Evolutionary conservation across 352 stramenopile species (phyloP).

Genomic region (Globisporangium apiculatum): DNA sequence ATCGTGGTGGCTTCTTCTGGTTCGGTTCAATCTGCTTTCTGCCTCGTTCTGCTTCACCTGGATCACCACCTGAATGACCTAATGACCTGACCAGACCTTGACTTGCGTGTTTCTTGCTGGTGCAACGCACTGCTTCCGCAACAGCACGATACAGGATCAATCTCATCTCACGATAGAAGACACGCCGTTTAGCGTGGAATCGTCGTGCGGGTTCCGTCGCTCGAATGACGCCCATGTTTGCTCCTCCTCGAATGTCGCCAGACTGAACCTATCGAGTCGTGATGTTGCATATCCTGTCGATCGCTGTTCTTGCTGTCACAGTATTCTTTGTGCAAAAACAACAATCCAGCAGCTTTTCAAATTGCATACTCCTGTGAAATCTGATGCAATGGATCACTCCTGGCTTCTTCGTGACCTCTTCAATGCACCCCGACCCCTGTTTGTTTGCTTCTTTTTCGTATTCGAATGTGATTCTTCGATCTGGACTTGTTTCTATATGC

Average conservation of each 20-base stretch:
- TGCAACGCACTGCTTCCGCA: neutral
- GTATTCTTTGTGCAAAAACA: no score
- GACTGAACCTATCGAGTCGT: constrained; percentile 1
- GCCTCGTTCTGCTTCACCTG: no score
- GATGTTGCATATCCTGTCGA: neutral
- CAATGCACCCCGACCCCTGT: neutral
- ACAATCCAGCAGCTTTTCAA: neutral
- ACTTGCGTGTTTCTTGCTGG: neutral
- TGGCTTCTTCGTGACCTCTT: no score
- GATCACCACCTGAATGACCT: no score
- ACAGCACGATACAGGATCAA: neutral
- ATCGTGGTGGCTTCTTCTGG: no score
- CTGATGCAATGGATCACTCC: no score
- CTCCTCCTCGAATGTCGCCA: constrained; percentile 1
- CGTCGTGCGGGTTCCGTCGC: constrained; percentile 1
- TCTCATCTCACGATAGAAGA: neutral
- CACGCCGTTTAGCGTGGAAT: neutral
- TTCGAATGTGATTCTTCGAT: neutral
- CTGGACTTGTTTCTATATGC: no score
- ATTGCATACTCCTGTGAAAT: neutral
- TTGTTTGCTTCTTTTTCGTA: constrained; percentile 2
- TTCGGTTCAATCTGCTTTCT: no score
- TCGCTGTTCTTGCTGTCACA: neutral
- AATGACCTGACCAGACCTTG: no score
- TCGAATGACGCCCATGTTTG: neutral